Evolutionary conservation across 148 eudicot species (phyloP).

Genomic region (Camellia lanceoleosa): DNA sequence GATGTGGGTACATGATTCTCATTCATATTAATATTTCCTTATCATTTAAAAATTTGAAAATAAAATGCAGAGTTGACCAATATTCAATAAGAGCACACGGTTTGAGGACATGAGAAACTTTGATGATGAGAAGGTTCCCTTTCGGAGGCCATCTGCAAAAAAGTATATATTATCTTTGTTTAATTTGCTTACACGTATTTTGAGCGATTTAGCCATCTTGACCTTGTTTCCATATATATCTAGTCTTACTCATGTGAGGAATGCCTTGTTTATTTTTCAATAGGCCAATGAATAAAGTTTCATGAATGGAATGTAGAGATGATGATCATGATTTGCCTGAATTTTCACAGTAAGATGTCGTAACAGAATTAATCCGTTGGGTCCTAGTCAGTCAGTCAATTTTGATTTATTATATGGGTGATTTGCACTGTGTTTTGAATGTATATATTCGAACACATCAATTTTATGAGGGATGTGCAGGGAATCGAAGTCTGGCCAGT

Average conservation of each 20-base stretch:
- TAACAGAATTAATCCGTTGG: not conserved
- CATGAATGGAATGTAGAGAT: too few species aligned
- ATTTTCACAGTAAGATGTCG: slow-evolving; percentile 58
- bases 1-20: not conserved
- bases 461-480: slow-evolving; percentile 30
- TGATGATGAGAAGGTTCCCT: slow-evolving; percentile 71
- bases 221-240: not conserved
- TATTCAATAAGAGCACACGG: slow-evolving; percentile 93
- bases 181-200: not conserved
- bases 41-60: slow-evolving; percentile 6
- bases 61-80: slow-evolving; percentile 78
- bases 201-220: not conserved
- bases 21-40: not conserved
- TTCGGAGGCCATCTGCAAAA: slow-evolving; percentile 59
- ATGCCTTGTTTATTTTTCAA: slow-evolving; percentile 8
- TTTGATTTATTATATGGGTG: too few species aligned
- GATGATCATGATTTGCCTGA: slow-evolving; percentile 72
- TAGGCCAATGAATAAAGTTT: slow-evolving; percentile 53
- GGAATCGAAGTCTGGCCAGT: slow-evolving; percentile 60
- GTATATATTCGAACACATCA: slow-evolving; percentile 1
- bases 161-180: slow-evolving; percentile 36
- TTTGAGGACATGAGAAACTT: slow-evolving; percentile 90
- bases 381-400: not conserved
- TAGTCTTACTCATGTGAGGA: not conserved
- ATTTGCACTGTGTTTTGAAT: not conserved